Percentiles rank a stretch among this genome's conserved stretches.
These are phyloP conservation scores for Saccharomyces hybrid DNA, from an alignment of 1,139 yeast species.

Conservation along the genomic window DNA sequence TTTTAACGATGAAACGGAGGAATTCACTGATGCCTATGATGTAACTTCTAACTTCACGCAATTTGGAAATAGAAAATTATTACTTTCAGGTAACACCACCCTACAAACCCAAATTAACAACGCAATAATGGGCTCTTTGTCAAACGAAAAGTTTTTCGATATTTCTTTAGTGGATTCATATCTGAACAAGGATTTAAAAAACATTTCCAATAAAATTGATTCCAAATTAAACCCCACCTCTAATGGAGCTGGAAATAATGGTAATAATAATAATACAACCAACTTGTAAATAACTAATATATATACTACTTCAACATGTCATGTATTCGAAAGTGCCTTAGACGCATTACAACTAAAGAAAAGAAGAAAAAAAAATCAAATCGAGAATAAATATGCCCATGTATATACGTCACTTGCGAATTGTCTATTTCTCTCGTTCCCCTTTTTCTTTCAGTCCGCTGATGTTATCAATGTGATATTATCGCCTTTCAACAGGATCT, in stretches of 20 bases:
- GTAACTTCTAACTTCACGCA: neutral
- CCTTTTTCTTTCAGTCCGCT: conserved; percentile 6
- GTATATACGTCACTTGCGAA: neutral
- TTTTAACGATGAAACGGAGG: conserved; percentile 17
- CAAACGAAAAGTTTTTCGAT: neutral
- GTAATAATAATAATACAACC: neutral
- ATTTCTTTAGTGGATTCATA: neutral
- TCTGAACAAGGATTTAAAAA: neutral
- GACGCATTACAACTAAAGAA: neutral
- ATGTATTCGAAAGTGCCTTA: neutral
- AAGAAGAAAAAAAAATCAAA: neutral
- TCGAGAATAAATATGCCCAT: neutral
- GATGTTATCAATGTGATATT: conserved; percentile 75
- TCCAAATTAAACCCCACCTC: neutral
- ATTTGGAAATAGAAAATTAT: neutral
- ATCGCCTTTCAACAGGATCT: conserved; percentile 84
- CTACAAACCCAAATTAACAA: neutral
- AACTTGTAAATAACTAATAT: neutral
- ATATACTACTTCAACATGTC: neutral
- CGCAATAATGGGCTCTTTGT: neutral
- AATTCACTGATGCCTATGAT: neutral
- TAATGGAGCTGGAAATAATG: neutral
- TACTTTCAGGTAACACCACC: neutral
- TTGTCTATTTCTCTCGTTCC: neutral
- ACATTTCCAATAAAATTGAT: neutral